A percentile compares a stretch with the other conserved stretches of the same genome.
These are phyloP conservation scores for Berkeleyomyces basicola DNA, from an alignment of 2,329 filamentous ascomycete species.

Conservation along the genomic window DNA sequence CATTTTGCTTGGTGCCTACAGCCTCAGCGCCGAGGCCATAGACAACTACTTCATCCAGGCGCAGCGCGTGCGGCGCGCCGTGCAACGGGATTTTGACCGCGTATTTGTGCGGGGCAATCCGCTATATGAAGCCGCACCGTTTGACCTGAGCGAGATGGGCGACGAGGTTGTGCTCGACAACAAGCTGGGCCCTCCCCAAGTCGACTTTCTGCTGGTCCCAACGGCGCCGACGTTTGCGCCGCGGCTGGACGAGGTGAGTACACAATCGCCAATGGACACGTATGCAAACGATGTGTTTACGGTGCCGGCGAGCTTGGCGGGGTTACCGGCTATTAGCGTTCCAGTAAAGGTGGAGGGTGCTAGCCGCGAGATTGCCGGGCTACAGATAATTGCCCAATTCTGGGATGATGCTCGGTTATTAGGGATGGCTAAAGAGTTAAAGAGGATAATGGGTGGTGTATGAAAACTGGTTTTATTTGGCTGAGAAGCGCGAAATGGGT, in stretches of 20 bases:
- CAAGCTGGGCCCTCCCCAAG: slow-evolving; percentile 42
- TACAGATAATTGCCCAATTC: slow-evolving; percentile 70
- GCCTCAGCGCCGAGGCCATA: slow-evolving; percentile 73
- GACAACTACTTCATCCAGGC: slow-evolving; percentile 96
- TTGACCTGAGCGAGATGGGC: slow-evolving; percentile 44
- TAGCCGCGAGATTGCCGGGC: slow-evolving; percentile 29
- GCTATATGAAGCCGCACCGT: slow-evolving; percentile 36
- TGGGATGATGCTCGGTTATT: slow-evolving; percentile 55
- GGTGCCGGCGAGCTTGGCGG: slow-evolving; percentile 83
- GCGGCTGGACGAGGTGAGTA: slow-evolving; percentile 37
- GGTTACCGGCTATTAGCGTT: slow-evolving; percentile 74
- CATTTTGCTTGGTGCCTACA: slow-evolving; percentile 80
- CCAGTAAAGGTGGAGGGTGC: slow-evolving; percentile 28
- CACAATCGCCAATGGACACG: slow-evolving; percentile 43
- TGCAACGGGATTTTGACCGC: slow-evolving; percentile 72
- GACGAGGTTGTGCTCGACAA: slow-evolving; percentile 34
- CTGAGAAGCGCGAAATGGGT: not conserved
- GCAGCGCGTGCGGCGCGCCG: slow-evolving; percentile 68
- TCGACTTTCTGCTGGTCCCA: slow-evolving; percentile 78
- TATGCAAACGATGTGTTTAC: slow-evolving; percentile 95
- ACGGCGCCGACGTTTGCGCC: slow-evolving; percentile 70
- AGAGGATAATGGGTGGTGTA: slow-evolving; percentile 18
- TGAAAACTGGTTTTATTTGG: not conserved
- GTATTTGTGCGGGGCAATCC: slow-evolving; percentile 58
- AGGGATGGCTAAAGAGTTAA: slow-evolving; percentile 33